phyloP scores from a whole-genome alignment of 768 basidiomycete genomes.

The Boletus vinaceobasis region DNA sequence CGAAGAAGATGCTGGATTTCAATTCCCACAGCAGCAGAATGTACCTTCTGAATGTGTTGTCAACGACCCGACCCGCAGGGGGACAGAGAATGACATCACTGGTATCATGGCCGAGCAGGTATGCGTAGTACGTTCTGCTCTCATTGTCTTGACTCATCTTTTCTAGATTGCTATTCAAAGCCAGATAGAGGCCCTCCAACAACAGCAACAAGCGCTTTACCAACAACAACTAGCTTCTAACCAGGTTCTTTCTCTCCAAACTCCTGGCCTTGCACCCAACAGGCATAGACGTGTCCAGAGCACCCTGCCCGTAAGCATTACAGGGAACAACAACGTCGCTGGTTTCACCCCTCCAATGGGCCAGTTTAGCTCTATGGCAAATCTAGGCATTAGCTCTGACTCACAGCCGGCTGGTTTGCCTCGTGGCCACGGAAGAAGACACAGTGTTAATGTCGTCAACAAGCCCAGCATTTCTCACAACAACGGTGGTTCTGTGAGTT shows the following conservation, averaged over 20 bases:
- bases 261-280: slow-evolving; percentile 65
- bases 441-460: slow-evolving; percentile 90
- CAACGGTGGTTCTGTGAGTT: slow-evolving; percentile 47
- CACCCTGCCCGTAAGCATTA: slow-evolving; percentile 61
- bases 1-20: slow-evolving; percentile 79
- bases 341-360: slow-evolving; percentile 46
- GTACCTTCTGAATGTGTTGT: slow-evolving; percentile 23
- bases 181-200: slow-evolving; percentile 87
- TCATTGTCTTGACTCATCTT: slow-evolving; percentile 7
- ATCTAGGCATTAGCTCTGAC: slow-evolving; percentile 57
- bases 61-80: slow-evolving; percentile 47
- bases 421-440: slow-evolving; percentile 82
- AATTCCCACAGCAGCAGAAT: slow-evolving; percentile 70
- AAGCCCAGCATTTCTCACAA: slow-evolving; percentile 52
- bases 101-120: slow-evolving; percentile 98
- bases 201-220: slow-evolving; percentile 86
- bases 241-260: slow-evolving; percentile 77
- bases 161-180: slow-evolving; percentile 80
- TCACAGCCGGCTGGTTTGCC: slow-evolving; percentile 64
- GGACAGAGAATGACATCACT: slow-evolving; percentile 69
- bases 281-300: slow-evolving; percentile 88
- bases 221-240: slow-evolving; percentile 89
- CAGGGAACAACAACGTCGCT: slow-evolving; percentile 39
- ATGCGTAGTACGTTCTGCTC: slow-evolving; percentile 10
- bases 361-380: slow-evolving; percentile 57